Evolutionary conservation across 169 alveolate genomes (phyloP), one percentile per base, ranked within the genome.

Genomic region (Sarcocystis neurona): DNA sequence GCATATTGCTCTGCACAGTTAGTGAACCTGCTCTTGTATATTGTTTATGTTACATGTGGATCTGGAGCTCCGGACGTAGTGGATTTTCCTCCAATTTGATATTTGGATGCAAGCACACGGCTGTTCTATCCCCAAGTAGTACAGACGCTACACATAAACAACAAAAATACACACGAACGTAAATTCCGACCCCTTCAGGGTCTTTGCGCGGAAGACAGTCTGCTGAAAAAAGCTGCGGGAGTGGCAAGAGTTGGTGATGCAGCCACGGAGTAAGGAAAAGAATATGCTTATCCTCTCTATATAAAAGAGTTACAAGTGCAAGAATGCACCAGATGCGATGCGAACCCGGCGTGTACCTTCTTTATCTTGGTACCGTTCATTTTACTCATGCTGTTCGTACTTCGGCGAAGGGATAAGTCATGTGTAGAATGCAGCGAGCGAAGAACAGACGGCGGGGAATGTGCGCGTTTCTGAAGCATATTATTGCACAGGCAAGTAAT

Each of bases 331-430:
- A 72, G 82, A 18, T 72, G 82, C 53, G 82, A 72, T 43, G 82
- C 34, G 58, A 72, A 72, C 46, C 82, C 82, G 27, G 50, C 82
- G 43, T 72, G 82, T 27, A 39, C 82, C 58, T 72, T 27, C 32
- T 72, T 72, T 56, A 39, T 72, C 27, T 6, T 72, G 82, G 82
- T 72, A 72, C 6, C 2, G 27, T 37, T 2, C 27, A 23, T 39
- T 2, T 5, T 10, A 4, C 2, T 32, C 15, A 18, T 10, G 56
- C 23, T 30, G 27, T 4, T 18, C 12, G 15, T 72, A 15, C 56
- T 2, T 37, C n/a, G n/a, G n/a, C n/a, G n/a, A n/a, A n/a, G 56
- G 79, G 18, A 2, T 15, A 3, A 41, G 20, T 37, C 23, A 10
- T 43, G 20, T 4, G 56, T 56, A 72, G 82, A 72, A 43, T 27